Conservation (phyloP, 1,284 basidiomycete genomes). For the Rhodotorula sp. region DNA sequence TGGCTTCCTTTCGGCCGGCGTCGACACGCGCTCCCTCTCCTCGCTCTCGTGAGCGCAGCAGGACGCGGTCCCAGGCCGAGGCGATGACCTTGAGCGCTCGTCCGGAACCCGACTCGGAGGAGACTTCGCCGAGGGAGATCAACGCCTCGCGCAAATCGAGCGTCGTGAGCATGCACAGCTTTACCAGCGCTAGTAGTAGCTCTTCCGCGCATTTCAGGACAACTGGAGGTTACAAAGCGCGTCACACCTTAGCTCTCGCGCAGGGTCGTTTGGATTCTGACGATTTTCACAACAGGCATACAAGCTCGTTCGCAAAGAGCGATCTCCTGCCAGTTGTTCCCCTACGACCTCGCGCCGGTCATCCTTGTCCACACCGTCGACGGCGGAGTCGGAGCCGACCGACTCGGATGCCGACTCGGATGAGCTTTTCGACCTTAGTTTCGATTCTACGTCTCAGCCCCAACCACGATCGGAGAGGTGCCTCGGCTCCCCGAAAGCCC, state of each 20-base stretch:
- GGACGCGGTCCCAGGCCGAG: neutral
- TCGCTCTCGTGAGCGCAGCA: neutral
- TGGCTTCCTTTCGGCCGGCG: neutral
- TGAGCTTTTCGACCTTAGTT: constrained; percentile 20
- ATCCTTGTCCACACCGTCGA: neutral
- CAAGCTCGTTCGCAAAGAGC: constrained; percentile 16
- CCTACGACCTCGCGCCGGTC: neutral
- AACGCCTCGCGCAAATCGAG: neutral
- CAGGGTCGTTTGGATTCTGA: too few species aligned
- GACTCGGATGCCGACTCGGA: constrained; percentile 10
- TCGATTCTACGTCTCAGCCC: constrained; percentile 7
- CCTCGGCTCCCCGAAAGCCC: too few species aligned
- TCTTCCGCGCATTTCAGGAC: neutral
- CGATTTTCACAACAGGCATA: constrained; percentile 1
- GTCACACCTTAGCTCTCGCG: too few species aligned
- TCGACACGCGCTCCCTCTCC: too few species aligned
- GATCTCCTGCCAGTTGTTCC: neutral
- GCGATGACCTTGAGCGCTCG: neutral
- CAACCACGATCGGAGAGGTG: too few species aligned
- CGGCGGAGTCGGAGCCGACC: neutral
- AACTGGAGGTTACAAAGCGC: constrained; percentile 12
- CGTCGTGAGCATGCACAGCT: neutral
- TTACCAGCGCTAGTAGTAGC: neutral
- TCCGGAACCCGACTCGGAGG: too few species aligned
- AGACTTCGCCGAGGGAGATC: neutral